A percentile compares a stretch with the other conserved stretches of the same genome.
These are phyloP conservation scores for Dryas alaskensis DNA, from an alignment of 306 rosid species.

Conservation along the genomic window DNA sequence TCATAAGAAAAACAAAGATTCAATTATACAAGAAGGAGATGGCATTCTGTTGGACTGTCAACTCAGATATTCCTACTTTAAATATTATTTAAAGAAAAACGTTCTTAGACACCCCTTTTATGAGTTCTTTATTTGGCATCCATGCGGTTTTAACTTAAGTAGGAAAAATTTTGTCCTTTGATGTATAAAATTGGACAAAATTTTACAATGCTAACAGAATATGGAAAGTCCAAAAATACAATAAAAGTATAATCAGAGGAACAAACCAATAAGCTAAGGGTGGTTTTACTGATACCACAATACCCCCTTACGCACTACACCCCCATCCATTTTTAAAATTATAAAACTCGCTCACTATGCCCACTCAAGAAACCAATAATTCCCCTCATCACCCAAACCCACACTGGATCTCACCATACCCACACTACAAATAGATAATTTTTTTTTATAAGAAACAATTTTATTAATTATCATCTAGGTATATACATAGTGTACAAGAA, in stretches of 20 bases:
- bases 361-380: too few relatives aligned
- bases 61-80: background rate
- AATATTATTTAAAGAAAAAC: background rate
- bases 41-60: constrained; percentile 3
- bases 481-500: too few relatives aligned
- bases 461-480: too few relatives aligned
- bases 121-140: background rate
- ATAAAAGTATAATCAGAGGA: background rate
- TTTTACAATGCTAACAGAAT: background rate
- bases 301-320: too few relatives aligned
- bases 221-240: background rate
- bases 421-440: too few relatives aligned
- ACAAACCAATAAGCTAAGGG: background rate
- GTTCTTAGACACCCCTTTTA: background rate
- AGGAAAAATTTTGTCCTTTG: background rate
- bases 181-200: background rate
- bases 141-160: background rate
- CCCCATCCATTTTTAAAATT: too few relatives aligned
- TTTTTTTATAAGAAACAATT: too few relatives aligned
- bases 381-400: too few relatives aligned
- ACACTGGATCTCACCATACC: too few relatives aligned
- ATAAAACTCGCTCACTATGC: too few relatives aligned
- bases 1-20: constrained; percentile 17
- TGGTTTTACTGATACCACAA: too few relatives aligned
- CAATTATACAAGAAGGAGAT: constrained; percentile 1